A percentile compares a stretch with the other conserved stretches of the same genome.
phyloP scores from a whole-genome alignment of 1,139 yeast species.

The Saccharomyces hybrid region DNA sequence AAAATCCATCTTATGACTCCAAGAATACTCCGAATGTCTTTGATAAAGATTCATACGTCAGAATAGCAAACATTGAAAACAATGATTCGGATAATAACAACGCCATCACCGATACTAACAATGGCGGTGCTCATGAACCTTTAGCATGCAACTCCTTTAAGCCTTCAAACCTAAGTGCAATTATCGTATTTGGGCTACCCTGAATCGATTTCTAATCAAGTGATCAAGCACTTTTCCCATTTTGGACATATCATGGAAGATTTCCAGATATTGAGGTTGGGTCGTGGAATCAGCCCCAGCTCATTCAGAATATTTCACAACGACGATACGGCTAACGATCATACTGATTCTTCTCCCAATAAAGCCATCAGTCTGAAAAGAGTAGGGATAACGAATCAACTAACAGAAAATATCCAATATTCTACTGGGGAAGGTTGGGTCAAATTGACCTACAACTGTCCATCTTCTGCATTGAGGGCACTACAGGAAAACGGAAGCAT shows the following conservation, averaged over 20 bases:
- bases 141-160: conserved; percentile 13
- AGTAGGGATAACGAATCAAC: neutral
- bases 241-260: conserved; percentile 79
- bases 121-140: conserved; percentile 17
- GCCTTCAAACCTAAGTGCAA: conserved; percentile 47
- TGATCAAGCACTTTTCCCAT: conserved; percentile 68
- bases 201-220: conserved; percentile 57
- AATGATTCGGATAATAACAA: conserved; percentile 17
- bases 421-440: conserved; percentile 86
- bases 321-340: conserved; percentile 6
- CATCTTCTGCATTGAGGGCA: conserved; percentile 74
- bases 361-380: conserved; percentile 4
- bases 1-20: neutral
- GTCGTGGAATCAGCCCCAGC: conserved; percentile 3
- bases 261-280: conserved; percentile 39
- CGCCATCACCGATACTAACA: neutral
- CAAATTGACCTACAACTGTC: conserved; percentile 71
- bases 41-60: conserved; percentile 37
- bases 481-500: conserved; percentile 72
- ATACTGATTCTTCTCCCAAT: conserved; percentile 12
- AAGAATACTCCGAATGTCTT: conserved; percentile 26
- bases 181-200: conserved; percentile 87
- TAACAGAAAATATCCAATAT: conserved; percentile 48
- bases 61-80: conserved; percentile 32
- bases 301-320: conserved; percentile 2